Evolutionary conservation across 179 eudicot genomes (phyloP).

Genomic region (Spinacia oleracea): DNA sequence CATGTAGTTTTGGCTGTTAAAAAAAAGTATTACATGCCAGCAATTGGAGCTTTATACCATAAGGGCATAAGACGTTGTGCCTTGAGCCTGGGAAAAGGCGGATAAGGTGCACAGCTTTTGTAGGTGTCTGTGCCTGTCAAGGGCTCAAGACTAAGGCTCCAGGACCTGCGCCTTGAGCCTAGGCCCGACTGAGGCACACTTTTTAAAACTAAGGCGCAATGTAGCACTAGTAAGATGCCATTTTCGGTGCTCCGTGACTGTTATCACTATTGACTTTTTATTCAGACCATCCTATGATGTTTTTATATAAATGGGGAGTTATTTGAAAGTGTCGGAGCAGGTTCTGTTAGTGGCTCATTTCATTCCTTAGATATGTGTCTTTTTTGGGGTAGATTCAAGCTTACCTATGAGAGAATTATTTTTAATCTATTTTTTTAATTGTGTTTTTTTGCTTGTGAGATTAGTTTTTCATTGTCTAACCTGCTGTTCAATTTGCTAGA

Average conservation of each 20-base stretch:
- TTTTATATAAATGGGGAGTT: not conserved
- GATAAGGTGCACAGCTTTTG: no score
- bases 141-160: no score
- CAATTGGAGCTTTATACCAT: no score
- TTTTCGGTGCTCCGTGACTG: not conserved
- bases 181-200: no score
- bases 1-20: no score
- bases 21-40: no score
- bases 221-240: not conserved
- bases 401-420: not conserved
- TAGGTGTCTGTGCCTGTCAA: no score
- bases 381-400: not conserved
- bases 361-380: not conserved
- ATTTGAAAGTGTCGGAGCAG: slow-evolving; percentile 4
- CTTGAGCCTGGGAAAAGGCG: no score
- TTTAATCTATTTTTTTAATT: not conserved
- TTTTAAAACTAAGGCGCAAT: no score
- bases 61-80: no score
- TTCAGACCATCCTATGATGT: not conserved
- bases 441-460: slow-evolving; percentile 2
- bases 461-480: slow-evolving; percentile 23
- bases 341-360: not conserved
- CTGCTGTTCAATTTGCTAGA: slow-evolving; percentile 41
- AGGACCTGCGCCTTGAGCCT: no score
- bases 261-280: not conserved